Evolutionary conservation across 108 stramenopile genomes (phyloP).

Genomic region (Fragilaria radians): DNA sequence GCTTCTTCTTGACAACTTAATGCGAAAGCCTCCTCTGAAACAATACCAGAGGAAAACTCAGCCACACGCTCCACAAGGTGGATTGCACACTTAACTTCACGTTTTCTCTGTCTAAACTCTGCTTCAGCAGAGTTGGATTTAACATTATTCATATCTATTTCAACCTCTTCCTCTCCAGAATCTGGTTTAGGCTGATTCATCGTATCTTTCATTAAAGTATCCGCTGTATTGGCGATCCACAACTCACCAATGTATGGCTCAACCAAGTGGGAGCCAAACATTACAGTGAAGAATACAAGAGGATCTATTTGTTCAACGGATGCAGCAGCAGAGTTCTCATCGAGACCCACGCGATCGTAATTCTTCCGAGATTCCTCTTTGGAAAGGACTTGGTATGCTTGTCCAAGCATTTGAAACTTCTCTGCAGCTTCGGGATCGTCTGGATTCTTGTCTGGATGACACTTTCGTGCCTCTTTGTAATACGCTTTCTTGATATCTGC

Average conservation of each 20-base stretch:
- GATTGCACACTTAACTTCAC: conserved; percentile 71
- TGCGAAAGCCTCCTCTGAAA: conserved; percentile 24
- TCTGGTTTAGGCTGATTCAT: conserved; percentile 1
- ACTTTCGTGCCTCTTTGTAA: conserved; percentile 74
- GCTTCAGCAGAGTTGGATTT: conserved; percentile 17
- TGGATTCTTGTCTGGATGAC: conserved; percentile 84
- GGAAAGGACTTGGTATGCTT: conserved; percentile 83
- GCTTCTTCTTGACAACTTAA: conserved; percentile 45
- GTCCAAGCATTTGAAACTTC: conserved; percentile 82
- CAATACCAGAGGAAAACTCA: conserved; percentile 33
- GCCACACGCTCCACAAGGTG: conserved; percentile 46
- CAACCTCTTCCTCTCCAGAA: conserved; percentile 15
- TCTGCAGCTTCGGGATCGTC: conserved; percentile 77
- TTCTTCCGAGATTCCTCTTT: conserved; percentile 64
- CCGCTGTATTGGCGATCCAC: conserved; percentile 80
- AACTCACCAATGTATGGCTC: conserved; percentile 83
- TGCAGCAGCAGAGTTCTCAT: conserved; percentile 38
- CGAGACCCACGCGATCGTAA: conserved; percentile 81
- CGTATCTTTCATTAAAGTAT: conserved; percentile 59
- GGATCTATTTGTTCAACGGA: conserved; percentile 63
- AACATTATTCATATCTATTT: conserved; percentile 17
- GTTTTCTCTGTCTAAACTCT: conserved; percentile 55
- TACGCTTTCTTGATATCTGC: conserved; percentile 89
- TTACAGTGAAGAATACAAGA: conserved; percentile 76
- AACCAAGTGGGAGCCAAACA: conserved; percentile 76